A percentile compares a stretch with the other conserved stretches of the same genome.
Conservation (phyloP, 257 asterid genomes). For the Ophiorrhiza pumila region DNA sequence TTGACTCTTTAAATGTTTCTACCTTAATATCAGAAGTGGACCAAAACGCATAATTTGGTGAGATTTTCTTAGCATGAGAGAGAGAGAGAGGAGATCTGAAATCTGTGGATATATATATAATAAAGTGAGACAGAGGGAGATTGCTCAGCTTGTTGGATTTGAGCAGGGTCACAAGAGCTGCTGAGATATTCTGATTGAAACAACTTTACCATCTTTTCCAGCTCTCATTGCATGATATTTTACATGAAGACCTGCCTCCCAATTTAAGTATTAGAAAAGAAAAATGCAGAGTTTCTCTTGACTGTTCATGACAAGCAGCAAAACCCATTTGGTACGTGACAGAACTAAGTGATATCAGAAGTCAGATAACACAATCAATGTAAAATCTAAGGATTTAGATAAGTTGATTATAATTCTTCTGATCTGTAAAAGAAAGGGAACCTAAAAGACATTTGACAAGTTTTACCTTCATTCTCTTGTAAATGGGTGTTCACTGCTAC, state of each 20-base stretch:
- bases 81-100: background rate
- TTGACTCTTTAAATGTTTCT: background rate
- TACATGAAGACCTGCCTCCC: conserved; percentile 65
- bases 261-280: background rate
- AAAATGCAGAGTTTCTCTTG: background rate
- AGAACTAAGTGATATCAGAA: background rate
- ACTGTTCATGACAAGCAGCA: background rate
- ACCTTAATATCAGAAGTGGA: background rate
- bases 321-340: background rate
- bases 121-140: background rate
- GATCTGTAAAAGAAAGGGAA: background rate
- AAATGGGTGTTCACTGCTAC: conserved; percentile 86
- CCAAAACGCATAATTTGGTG: background rate
- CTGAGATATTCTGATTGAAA: conserved; percentile 80
- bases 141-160: background rate
- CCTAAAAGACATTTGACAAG: background rate
- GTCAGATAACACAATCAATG: background rate
- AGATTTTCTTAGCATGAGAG: background rate
- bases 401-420: background rate
- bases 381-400: background rate
- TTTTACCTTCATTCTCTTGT: conserved; percentile 85
- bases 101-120: background rate
- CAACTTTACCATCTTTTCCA: conserved; percentile 73
- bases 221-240: conserved; percentile 77
- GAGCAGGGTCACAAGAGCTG: conserved; percentile 53